Conservation (phyloP, 192 early-diverging fungal genomes). For the Coemansia sp. region DNA sequence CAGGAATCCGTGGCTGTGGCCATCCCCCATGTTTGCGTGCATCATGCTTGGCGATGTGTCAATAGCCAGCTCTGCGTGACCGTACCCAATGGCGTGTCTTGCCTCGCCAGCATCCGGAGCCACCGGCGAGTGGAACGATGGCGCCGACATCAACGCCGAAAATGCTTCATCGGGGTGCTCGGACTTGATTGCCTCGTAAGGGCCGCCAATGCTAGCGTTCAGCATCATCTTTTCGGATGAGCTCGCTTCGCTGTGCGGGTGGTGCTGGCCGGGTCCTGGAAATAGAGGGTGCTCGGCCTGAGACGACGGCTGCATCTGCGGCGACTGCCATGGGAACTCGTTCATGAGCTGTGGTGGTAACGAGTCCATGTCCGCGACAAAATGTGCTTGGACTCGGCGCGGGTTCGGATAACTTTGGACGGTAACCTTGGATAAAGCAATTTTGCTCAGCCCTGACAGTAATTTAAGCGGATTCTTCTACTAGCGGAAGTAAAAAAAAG, state of each 20-base stretch:
- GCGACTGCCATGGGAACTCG: slow-evolving; percentile 29
- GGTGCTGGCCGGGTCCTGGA: background rate
- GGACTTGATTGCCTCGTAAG: background rate
- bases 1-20: background rate
- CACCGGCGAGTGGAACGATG: background rate
- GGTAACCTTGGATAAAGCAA: no score
- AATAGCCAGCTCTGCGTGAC: background rate
- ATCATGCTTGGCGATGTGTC: background rate
- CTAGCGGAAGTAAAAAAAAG: background rate
- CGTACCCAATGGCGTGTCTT: background rate
- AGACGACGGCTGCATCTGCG: slow-evolving; percentile 18
- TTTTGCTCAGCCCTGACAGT: background rate
- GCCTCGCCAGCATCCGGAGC: background rate
- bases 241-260: background rate
- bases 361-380: slow-evolving; percentile 25
- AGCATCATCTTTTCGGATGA: background rate
- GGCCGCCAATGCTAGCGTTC: background rate
- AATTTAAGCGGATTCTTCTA: background rate
- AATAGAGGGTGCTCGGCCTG: background rate
- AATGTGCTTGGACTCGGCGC: no score
- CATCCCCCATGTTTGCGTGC: background rate
- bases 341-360: slow-evolving; percentile 21
- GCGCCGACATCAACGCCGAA: background rate
- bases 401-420: no score
- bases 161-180: background rate